Conservation (phyloP, 495 filamentous ascomycete genomes). For the Hypoxylon trugodes region DNA sequence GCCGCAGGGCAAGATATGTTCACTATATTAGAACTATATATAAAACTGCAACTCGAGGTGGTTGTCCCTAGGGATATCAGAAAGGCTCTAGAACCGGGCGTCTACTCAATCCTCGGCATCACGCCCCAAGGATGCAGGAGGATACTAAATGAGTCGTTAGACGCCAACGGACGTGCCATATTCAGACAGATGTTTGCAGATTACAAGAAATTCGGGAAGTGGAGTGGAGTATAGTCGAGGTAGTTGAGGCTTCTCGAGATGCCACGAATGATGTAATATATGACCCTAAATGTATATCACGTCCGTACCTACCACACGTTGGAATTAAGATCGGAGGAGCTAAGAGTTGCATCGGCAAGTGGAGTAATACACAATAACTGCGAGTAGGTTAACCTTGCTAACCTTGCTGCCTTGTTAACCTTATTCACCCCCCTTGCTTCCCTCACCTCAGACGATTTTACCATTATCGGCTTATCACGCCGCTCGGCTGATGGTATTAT, state of each 20-base stretch:
- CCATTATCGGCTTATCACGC: too few species aligned
- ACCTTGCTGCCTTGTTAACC: neutral
- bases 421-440: too few species aligned
- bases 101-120: conserved; percentile 76
- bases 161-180: conserved; percentile 71
- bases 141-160: conserved; percentile 73
- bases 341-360: conserved; percentile 4
- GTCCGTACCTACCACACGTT: conserved; percentile 13
- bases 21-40: conserved; percentile 75
- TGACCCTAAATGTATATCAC: conserved; percentile 18
- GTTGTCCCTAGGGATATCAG: conserved; percentile 63
- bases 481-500: too few species aligned
- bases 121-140: conserved; percentile 70
- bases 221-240: too few species aligned
- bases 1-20: conserved; percentile 80
- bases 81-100: conserved; percentile 72
- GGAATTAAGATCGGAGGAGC: conserved; percentile 7
- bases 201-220: conserved; percentile 74
- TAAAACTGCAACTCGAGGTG: conserved; percentile 68
- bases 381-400: neutral
- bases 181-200: conserved; percentile 77
- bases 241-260: too few species aligned
- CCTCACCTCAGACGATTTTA: too few species aligned
- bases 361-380: conserved; percentile 4
- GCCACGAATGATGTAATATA: too few species aligned